Conservation (phyloP, 2,329 filamentous ascomycete genomes). For the Alternaria ethzedia region DNA sequence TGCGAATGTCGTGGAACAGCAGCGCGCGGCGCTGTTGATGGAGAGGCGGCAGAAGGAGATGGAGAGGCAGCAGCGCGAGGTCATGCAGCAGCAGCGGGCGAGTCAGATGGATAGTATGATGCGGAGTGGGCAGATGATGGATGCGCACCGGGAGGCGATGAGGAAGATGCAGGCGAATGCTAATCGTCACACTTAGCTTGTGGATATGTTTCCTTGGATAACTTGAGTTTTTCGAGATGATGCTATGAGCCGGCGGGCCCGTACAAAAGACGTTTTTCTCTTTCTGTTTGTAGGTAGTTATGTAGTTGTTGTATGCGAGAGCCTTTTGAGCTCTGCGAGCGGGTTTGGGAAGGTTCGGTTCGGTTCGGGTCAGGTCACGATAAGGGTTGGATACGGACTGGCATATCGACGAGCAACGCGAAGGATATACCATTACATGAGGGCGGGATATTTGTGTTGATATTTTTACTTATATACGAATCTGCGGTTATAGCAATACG, state of each 20-base stretch:
- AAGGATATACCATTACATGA: neutral
- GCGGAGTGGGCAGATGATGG: conserved; percentile 75
- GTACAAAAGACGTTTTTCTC: neutral
- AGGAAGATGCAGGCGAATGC: conserved; percentile 74
- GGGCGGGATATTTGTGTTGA: neutral
- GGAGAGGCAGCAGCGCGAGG: conserved; percentile 64
- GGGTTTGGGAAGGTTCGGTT: neutral
- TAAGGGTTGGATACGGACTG: neutral
- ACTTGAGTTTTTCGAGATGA: too few relatives aligned
- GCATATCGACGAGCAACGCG: neutral
- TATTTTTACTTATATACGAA: neutral
- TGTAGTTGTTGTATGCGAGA: neutral
- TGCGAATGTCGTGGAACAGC: conserved; percentile 41
- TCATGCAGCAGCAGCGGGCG: conserved; percentile 65
- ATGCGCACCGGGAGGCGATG: conserved; percentile 80
- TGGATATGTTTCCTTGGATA: neutral
- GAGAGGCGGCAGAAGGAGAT: conserved; percentile 69
- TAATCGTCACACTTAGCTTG: conserved; percentile 45
- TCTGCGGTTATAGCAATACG: neutral
- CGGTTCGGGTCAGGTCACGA: neutral
- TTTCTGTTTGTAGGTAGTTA: neutral
- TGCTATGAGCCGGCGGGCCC: too few relatives aligned
- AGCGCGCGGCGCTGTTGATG: conserved; percentile 58
- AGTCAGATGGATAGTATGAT: conserved; percentile 75
- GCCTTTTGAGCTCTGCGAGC: neutral